Conservation (phyloP, 345 rosid species). For the Eucalyptus rudis region DNA sequence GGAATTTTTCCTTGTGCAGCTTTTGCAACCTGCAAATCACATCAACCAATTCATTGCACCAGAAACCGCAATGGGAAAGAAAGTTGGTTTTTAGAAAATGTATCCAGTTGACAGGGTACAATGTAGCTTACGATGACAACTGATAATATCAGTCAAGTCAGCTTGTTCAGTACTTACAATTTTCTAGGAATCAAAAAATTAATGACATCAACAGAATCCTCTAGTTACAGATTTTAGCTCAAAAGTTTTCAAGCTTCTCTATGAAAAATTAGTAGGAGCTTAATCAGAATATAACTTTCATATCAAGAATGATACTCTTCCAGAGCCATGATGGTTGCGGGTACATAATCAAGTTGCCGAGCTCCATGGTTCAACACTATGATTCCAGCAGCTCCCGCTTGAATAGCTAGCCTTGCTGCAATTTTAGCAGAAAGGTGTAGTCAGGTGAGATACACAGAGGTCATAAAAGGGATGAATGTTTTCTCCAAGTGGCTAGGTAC, state of each 20-base stretch:
- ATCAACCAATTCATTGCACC: background rate
- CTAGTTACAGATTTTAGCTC: background rate
- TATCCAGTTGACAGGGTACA: background rate
- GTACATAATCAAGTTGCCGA: slow-evolving; percentile 85
- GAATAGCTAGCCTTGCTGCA: slow-evolving; percentile 65
- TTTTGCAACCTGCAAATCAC: slow-evolving; percentile 52
- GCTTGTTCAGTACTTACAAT: background rate
- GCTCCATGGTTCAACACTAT: slow-evolving; percentile 92
- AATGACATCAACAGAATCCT: background rate
- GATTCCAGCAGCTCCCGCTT: slow-evolving; percentile 77
- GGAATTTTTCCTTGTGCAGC: slow-evolving; percentile 80
- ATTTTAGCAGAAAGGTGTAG: background rate
- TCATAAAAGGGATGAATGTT: background rate
- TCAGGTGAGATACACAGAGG: background rate
- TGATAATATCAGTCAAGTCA: background rate
- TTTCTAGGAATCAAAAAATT: background rate
- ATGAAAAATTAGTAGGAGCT: background rate
- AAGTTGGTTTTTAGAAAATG: background rate
- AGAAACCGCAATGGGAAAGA: background rate
- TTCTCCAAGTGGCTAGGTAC: background rate
- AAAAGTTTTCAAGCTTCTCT: background rate
- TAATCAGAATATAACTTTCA: background rate
- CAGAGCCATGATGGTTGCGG: slow-evolving; percentile 68
- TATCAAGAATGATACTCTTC: slow-evolving; percentile 45
- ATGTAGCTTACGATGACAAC: background rate